These are phyloP conservation scores for Paecilomyces formosus DNA, from an alignment of 2,329 filamentous ascomycete species.

Conservation along the genomic window DNA sequence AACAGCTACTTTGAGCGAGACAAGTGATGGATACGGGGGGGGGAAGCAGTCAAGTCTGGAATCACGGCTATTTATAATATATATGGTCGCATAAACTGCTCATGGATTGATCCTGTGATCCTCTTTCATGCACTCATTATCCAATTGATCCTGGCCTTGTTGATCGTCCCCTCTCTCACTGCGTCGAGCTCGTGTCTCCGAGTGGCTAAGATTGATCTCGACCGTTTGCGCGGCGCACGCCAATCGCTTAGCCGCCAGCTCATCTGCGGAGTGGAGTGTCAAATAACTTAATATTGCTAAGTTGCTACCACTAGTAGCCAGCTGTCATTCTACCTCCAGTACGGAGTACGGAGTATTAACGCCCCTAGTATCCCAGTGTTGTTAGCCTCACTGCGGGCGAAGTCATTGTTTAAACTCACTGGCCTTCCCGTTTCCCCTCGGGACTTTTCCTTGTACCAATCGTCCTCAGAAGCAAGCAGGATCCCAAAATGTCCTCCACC, in stretches of 20 bases:
- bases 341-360: too few relatives aligned
- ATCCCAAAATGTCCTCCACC: not conserved
- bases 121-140: not conserved
- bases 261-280: not conserved
- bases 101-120: not conserved
- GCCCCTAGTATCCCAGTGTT: not conserved
- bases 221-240: not conserved
- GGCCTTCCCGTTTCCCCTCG: not conserved
- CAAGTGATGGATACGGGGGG: not conserved
- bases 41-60: not conserved
- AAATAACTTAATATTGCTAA: not conserved
- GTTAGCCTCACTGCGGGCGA: not conserved
- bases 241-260: conserved; percentile 1
- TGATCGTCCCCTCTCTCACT: not conserved
- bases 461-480: not conserved
- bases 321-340: not conserved
- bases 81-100: not conserved
- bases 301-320: not conserved
- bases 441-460: not conserved
- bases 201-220: not conserved
- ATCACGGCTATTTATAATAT: not conserved
- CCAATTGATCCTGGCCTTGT: not conserved
- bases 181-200: not conserved
- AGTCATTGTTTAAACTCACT: not conserved
- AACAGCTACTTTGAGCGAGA: not conserved